A percentile compares a stretch with the other conserved stretches of the same genome.
These are phyloP conservation scores for Rhizopogon sp. DNA, from an alignment of 768 basidiomycete species.

Conservation along the genomic window DNA sequence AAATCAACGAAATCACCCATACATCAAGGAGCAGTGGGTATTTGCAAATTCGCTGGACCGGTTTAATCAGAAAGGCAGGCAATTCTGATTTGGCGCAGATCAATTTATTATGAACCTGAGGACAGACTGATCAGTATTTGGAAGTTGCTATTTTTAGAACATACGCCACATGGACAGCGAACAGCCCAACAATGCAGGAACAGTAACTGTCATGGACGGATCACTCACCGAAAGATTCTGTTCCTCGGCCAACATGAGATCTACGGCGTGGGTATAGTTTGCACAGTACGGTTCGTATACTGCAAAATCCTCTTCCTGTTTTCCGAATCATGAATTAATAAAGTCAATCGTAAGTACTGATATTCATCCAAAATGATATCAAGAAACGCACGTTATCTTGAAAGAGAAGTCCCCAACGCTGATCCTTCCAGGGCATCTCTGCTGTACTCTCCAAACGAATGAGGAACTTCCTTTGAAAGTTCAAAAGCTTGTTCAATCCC, in stretches of 20 bases:
- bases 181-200: background rate
- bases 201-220: conserved; percentile 7
- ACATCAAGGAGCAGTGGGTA: conserved; percentile 94
- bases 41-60: conserved; percentile 97
- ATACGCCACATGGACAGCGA: conserved; percentile 17
- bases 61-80: conserved; percentile 96
- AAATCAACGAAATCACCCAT: conserved; percentile 25
- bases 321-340: conserved; percentile 22
- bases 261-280: conserved; percentile 85
- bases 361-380: conserved; percentile 17
- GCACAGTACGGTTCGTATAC: conserved; percentile 98
- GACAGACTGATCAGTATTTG: conserved; percentile 8
- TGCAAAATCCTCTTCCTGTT: conserved; percentile 92
- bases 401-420: conserved; percentile 86
- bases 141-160: conserved; percentile 17
- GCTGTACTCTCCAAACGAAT: conserved; percentile 85
- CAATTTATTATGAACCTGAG: conserved; percentile 72
- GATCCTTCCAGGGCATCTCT: conserved; percentile 76
- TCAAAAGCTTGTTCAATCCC: conserved; percentile 88
- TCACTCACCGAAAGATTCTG: conserved; percentile 73
- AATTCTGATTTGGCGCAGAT: conserved; percentile 91
- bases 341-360: conserved; percentile 3
- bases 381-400: conserved; percentile 66
- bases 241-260: conserved; percentile 82
- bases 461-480: conserved; percentile 93